Conservation (phyloP, 1,139 yeast genomes). For the Nakaseomyces sp. region DNA sequence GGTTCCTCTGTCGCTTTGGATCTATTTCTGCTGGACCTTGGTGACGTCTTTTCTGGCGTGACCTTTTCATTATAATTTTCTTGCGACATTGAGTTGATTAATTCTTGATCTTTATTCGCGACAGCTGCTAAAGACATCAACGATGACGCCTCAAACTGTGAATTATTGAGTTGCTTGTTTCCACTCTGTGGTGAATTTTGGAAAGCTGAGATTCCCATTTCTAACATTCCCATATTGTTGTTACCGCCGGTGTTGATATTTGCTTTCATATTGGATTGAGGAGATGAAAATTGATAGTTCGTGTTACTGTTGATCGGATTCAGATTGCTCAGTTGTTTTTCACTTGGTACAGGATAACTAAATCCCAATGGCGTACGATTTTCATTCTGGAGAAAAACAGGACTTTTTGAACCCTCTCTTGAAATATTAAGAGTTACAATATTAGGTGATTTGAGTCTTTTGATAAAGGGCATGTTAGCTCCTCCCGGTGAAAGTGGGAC, state of each 20-base stretch:
- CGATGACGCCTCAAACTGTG: neutral
- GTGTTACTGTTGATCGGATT: neutral
- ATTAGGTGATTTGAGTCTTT: constrained; percentile 30
- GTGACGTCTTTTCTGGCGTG: neutral
- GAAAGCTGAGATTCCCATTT: neutral
- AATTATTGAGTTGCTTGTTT: neutral
- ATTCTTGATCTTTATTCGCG: constrained; percentile 3
- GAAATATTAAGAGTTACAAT: constrained; percentile 32
- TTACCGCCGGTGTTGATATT: neutral
- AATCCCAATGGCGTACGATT: constrained; percentile 3
- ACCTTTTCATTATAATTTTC: neutral
- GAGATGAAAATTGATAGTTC: neutral
- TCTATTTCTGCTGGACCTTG: neutral
- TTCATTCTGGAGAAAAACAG: constrained; percentile 18
- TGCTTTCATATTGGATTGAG: neutral
- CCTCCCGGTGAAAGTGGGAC: constrained; percentile 14
- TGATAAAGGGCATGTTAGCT: constrained; percentile 26
- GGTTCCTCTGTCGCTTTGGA: constrained; percentile 4
- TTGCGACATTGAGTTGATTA: constrained; percentile 5
- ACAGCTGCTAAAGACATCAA: constrained; percentile 4
- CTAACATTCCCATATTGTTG: neutral
- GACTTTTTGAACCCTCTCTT: constrained; percentile 30
- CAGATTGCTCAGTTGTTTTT: constrained; percentile 4
- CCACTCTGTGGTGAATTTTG: neutral
- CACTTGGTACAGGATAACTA: constrained; percentile 4